Evolutionary conservation across 345 rosid species (phyloP).

Genomic region (Moricandia moricandioides): DNA sequence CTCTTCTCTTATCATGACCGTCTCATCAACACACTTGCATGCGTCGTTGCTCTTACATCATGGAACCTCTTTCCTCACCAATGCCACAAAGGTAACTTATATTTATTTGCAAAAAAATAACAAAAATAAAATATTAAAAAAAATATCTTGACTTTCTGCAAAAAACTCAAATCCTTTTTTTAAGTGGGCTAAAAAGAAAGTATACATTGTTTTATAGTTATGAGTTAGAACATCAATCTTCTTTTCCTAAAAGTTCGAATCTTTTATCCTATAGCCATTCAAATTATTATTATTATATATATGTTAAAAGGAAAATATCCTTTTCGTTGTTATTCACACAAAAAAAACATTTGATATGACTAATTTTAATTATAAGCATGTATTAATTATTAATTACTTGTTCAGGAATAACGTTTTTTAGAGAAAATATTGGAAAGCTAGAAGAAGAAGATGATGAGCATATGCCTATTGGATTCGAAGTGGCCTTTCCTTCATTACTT

Average conservation of each 20-base stretch:
- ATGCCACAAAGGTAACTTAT: slow-evolving; percentile 57
- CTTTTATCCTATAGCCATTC: not conserved
- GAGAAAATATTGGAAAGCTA: slow-evolving; percentile 59
- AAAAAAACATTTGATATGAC: no score
- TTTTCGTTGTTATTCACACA: no score
- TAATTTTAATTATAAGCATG: no score
- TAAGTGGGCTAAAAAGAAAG: slow-evolving; percentile 33
- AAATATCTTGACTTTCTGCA: slow-evolving; percentile 16
- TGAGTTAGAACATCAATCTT: slow-evolving; percentile 19
- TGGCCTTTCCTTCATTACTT: slow-evolving; percentile 83
- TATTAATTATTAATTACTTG: not conserved
- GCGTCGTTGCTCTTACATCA: slow-evolving; percentile 71
- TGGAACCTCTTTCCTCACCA: slow-evolving; percentile 75
- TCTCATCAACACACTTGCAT: slow-evolving; percentile 76
- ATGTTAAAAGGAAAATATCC: no score
- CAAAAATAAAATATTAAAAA: not conserved
- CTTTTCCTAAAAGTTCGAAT: slow-evolving; percentile 13
- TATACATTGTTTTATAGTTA: slow-evolving; percentile 9
- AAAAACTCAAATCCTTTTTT: slow-evolving; percentile 14
- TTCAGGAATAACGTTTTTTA: slow-evolving; percentile 66
- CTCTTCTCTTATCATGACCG: slow-evolving; percentile 79
- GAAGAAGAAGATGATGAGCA: slow-evolving; percentile 72
- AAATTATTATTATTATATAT: not conserved
- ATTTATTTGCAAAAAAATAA: not conserved
- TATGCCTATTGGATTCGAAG: slow-evolving; percentile 97